Base-by-base conservation (phyloP, 2,329 filamentous ascomycete species). In the Escovopsis sp. region DNA sequence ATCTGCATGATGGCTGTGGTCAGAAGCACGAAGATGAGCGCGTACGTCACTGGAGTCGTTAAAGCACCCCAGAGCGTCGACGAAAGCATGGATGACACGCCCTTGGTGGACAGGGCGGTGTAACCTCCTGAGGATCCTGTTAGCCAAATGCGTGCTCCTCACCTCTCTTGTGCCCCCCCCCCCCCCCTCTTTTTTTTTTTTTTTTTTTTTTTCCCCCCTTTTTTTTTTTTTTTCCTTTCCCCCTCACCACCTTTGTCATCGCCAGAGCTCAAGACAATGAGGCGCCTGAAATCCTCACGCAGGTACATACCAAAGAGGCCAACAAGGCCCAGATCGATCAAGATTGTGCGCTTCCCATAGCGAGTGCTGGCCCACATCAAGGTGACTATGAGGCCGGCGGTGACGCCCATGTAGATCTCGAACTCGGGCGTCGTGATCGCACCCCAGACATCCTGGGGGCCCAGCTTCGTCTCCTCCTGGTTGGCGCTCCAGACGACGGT, bases 31-130 rank as follows among this genome's bases (percentile, higher is more conserved):
- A 82, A 66, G 8, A 91, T 60, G n/a, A 98, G 73, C 1, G 79
- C 74, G 56, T 96, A 98, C 15, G 87, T 93, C 46, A 98, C 81
- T 0, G 89, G 88, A 31, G 89, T 96, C 0, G 86, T 81, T 48
- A 98, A 84, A 13, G 85, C 85, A 52, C 83, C 78, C 71, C 88
- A 85, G 15, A 96, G 73, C 0, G 84, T 94, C 39, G 86, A 88
- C 0, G 91, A 95, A 15, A 98, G 72, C 65, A 98, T 80, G 0
- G 91, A 96, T 2, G 91, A 89, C 33, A 98, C 84, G 43, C 91
- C 91, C 60, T 98, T 98, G 27, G 91, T 98, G 1, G 89, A 86
- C 6, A 98, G 71, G 10, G 85, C 91, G n/a, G 91, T 98, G 61
- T 95, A 98, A 45, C 87, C 91, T 50, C 86, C 85, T 87, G 39